Conservation (phyloP, 352 stramenopile species). For the Phytophthora pistaciae region DNA sequence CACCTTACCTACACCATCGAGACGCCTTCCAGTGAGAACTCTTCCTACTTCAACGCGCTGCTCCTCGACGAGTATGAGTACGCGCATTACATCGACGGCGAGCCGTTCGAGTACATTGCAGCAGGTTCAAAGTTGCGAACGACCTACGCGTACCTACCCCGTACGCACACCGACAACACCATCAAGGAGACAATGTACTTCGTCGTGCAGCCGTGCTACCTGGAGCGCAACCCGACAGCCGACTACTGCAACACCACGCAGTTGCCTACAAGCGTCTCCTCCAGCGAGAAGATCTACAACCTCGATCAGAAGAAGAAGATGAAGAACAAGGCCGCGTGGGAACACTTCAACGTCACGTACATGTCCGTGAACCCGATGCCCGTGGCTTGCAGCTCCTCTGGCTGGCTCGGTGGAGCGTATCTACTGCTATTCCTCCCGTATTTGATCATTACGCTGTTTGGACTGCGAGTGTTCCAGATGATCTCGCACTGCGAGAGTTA, state of each 20-base stretch:
- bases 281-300: slow-evolving; percentile 53
- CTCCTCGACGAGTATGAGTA: slow-evolving; percentile 66
- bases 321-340: slow-evolving; percentile 12
- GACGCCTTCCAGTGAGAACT: slow-evolving; percentile 11
- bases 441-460: slow-evolving; percentile 59
- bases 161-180: slow-evolving; percentile 54
- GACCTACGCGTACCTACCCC: slow-evolving; percentile 50
- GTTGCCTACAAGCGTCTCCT: slow-evolving; percentile 49
- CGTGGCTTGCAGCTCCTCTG: slow-evolving; percentile 55
- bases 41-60: slow-evolving; percentile 58
- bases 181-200: slow-evolving; percentile 69
- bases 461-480: slow-evolving; percentile 74
- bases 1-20: slow-evolving; percentile 61
- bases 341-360: slow-evolving; percentile 38
- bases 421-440: slow-evolving; percentile 72
- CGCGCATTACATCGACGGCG: slow-evolving; percentile 58
- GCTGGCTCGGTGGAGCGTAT: slow-evolving; percentile 50
- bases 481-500: slow-evolving; percentile 65
- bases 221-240: slow-evolving; percentile 39
- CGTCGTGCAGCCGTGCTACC: slow-evolving; percentile 61
- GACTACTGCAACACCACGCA: slow-evolving; percentile 50
- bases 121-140: slow-evolving; percentile 54
- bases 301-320: slow-evolving; percentile 39
- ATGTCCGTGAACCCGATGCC: slow-evolving; percentile 75
- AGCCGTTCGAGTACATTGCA: slow-evolving; percentile 54